Percentiles rank a stretch among this genome's conserved stretches.
These are phyloP conservation scores for Debaryomyces sp. DNA, from an alignment of 1,139 yeast species.

Conservation along the genomic window DNA sequence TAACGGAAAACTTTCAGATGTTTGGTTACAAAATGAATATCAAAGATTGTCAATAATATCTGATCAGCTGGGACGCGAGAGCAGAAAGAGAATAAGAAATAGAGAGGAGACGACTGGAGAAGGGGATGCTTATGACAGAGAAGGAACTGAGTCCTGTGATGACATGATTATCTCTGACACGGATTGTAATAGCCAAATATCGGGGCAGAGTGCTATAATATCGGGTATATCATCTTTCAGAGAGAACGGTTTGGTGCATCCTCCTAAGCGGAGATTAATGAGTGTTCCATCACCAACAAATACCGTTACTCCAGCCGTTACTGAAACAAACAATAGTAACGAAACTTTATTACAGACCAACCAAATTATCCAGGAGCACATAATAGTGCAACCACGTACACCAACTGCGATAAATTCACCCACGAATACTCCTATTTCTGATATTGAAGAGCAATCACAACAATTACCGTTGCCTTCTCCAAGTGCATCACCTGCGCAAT, in stretches of 20 bases:
- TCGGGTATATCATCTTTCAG: conserved; percentile 15
- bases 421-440: conserved; percentile 42
- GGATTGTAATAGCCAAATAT: conserved; percentile 31
- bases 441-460: conserved; percentile 39
- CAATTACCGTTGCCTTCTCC: conserved; percentile 68
- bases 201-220: conserved; percentile 18
- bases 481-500: conserved; percentile 65
- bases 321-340: conserved; percentile 7
- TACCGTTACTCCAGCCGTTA: conserved; percentile 12
- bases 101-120: conserved; percentile 12
- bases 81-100: conserved; percentile 27
- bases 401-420: conserved; percentile 37
- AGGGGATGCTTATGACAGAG: conserved; percentile 18
- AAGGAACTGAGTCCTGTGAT: conserved; percentile 33
- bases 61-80: conserved; percentile 19
- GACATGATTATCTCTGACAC: conserved; percentile 42
- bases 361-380: conserved; percentile 9
- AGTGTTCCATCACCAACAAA: conserved; percentile 20
- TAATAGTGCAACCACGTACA: conserved; percentile 28
- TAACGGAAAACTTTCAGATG: conserved; percentile 34
- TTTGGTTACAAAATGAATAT: conserved; percentile 38
- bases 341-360: conserved; percentile 3
- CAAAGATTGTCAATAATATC: conserved; percentile 27
- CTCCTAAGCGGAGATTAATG: conserved; percentile 44
- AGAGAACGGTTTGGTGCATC: conserved; percentile 31